phyloP scores from a whole-genome alignment of 768 basidiomycete species.

The Russula lepida region DNA sequence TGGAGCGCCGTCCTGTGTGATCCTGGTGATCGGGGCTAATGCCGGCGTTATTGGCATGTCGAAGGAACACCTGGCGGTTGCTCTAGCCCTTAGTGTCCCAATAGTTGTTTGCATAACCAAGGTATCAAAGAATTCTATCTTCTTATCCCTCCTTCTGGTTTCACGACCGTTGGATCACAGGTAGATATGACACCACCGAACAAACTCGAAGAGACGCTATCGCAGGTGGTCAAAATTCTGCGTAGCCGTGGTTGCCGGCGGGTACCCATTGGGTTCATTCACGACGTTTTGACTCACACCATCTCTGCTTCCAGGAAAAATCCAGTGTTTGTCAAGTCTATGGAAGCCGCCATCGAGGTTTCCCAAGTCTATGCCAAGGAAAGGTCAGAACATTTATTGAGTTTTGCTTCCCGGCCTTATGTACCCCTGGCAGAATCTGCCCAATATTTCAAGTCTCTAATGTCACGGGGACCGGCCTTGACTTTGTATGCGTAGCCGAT shows the following conservation, averaged over 20 bases:
- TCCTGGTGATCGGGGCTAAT: constrained; percentile 92
- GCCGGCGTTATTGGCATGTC: constrained; percentile 89
- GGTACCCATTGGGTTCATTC: constrained; percentile 19
- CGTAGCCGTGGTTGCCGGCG: constrained; percentile 89
- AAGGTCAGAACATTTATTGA: constrained; percentile 36
- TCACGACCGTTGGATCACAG: constrained; percentile 29
- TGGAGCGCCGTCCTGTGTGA: constrained; percentile 84
- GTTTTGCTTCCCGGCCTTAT: not conserved
- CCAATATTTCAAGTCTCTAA: constrained; percentile 92
- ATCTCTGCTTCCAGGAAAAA: constrained; percentile 46
- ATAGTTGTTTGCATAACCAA: constrained; percentile 93
- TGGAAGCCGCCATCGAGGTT: constrained; percentile 73
- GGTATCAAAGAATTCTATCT: constrained; percentile 33
- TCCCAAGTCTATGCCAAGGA: constrained; percentile 67
- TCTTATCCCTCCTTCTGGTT: not conserved
- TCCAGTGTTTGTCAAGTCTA: constrained; percentile 77
- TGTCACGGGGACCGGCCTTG: constrained; percentile 87
- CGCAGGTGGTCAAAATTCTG: constrained; percentile 88
- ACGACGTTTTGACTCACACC: not conserved
- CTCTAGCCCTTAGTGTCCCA: constrained; percentile 87
- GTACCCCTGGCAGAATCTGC: constrained; percentile 50
- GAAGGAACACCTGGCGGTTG: constrained; percentile 93
- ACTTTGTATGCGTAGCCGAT: constrained; percentile 42
- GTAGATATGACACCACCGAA: constrained; percentile 97
- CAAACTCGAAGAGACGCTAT: constrained; percentile 82